Base-by-base conservation (phyloP, 345 rosid genomes). In the Camelina hispida region DNA sequence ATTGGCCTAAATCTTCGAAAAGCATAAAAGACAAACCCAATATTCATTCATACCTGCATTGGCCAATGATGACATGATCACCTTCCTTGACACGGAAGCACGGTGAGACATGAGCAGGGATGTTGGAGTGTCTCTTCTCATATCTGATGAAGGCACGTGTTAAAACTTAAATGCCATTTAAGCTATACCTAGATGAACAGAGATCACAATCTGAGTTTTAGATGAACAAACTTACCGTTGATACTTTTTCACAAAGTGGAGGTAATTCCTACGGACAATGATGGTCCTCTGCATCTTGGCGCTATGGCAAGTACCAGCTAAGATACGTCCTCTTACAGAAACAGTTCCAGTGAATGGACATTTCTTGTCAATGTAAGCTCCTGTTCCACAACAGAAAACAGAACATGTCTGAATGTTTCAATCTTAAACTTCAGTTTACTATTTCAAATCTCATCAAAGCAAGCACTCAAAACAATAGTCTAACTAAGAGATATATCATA, bases 261-360 rank as follows among this genome's bases (percentile, higher is more conserved):
- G 97, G 48, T 94, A 91, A 62, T 94, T 91, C 67, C 98, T 80
- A 15, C 96, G 80, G 10, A 94, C 98, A 55, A 91, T 86, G 74
- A 93, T 91, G 62, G 98, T 93, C 71, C 98, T 86, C 73, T 75
- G 81, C 98, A 94, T 94, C 84, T 89, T 94, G 9, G 97, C 97
- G 68, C 90, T 86, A 78, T 93, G 98, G 71, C 98, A 93, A 72
- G 91, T 89, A 65, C 97, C 98, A 35, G 97, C 90, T 54, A 93
- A 76, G 69, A 93, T 93, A 53, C 98, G 94, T 10, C 98, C 98
- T 75, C 98, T 89, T 50, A 93, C 76, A 6, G 98, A 93, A 46
- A 91, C 98, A 54, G 74, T 85, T 70, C 98, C 96, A 18, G 97
- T 85, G 81, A 93, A 93, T 1, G 98, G 98, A 62, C 98, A 91